phyloP scores from a whole-genome alignment of 1,284 basidiomycete species.

The Tilletia indica region DNA sequence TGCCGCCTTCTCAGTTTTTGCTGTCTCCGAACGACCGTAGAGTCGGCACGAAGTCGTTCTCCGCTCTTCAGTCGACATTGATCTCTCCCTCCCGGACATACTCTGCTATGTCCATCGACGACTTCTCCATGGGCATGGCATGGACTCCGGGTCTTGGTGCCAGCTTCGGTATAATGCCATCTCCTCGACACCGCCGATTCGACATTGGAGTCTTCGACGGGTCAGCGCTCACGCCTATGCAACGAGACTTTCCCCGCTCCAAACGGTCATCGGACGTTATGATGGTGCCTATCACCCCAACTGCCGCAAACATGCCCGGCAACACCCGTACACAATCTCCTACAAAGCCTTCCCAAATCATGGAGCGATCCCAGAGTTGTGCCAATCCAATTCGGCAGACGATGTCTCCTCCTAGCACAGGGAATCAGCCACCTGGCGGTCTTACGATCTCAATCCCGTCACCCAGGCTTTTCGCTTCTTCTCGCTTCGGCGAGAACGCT shows the following conservation, averaged over 20 bases:
- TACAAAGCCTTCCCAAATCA: not conserved
- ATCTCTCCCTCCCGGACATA: not conserved
- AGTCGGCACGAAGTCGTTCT: not conserved
- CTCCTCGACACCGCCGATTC: not conserved
- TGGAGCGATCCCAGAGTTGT: not conserved
- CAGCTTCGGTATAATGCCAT: not conserved
- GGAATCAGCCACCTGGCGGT: not conserved
- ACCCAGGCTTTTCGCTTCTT: not conserved
- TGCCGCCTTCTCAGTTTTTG: no score
- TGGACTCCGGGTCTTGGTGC: conserved; percentile 3
- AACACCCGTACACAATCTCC: no score
- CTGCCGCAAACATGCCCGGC: not conserved
- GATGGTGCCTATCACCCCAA: not conserved
- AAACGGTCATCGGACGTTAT: not conserved
- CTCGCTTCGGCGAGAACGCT: not conserved
- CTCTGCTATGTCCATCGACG: not conserved
- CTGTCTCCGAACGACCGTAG: no score
- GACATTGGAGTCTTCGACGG: not conserved
- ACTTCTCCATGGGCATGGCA: not conserved
- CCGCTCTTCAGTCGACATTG: not conserved
- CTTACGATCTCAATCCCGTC: not conserved
- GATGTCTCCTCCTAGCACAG: not conserved
- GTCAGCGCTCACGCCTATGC: not conserved
- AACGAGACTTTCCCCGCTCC: conserved; percentile 2
- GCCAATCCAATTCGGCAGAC: not conserved